Evolutionary conservation across 768 basidiomycete genomes (phyloP), one percentile per base, ranked within the genome.

Genomic region (Daedalea quercina): DNA sequence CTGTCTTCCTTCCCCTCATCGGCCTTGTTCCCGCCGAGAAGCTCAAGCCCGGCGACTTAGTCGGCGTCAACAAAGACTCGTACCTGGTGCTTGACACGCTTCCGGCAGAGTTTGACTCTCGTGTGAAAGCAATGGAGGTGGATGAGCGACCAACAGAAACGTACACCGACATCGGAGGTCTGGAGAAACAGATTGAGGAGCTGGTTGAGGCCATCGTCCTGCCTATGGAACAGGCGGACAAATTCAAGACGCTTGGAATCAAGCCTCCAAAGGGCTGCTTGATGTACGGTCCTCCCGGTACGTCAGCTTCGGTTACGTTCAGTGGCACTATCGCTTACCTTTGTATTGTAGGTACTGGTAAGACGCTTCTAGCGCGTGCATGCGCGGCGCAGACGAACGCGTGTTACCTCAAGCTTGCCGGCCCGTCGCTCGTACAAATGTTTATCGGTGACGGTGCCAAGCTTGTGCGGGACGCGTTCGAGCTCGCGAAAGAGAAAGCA

Each of bases 371-470:
- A 49, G 96, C 96, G 34, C 85, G 96, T 68, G 96, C 96, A 41
- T 98, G 96, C 69, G 96, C 96, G 3, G 94, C 94, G 1, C 94
- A 95, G 62, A 97, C 96, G 44, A 90, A 95, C 59, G 96, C 96
- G 8, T 98, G 95, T 69, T 99, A 95, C 68, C 80, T 99, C 58
- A 98, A 99, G 70, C 82, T 99, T 24, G 96, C 96, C 33, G 96
- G 93, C 19, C 95, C 96, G 23, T 94, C 94, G 47, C 80, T 99
- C 49, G 96, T 99, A 12, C 96, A 99, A 71, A 99, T 98, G 96
- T 99, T 95, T 70, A 99, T 99, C 60, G 96, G 96, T 70, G 96
- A 98, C 68, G 96, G 96, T 64, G 96, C 96, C 51, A 98, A 97
- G 69, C 83, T 99, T 47, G 96, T 99, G 20, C 90, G 96, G 44